Conservation (phyloP, 2,329 filamentous ascomycete species). For the Colletotrichum echinochloae region DNA sequence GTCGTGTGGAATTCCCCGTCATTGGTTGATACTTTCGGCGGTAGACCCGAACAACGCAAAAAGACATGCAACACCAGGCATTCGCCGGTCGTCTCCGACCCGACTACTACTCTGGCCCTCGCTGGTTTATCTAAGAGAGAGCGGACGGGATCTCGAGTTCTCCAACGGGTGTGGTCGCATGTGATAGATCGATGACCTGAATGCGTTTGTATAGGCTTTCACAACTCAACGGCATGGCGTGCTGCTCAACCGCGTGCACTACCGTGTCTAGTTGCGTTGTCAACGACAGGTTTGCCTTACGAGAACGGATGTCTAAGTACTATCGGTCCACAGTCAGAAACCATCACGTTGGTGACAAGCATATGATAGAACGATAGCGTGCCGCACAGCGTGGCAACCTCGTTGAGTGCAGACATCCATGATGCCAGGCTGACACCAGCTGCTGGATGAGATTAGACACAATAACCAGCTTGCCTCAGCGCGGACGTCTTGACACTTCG, state of each 20-base stretch:
- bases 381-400: not conserved
- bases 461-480: not conserved
- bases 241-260: not conserved
- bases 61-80: conserved; percentile 38
- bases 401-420: not conserved
- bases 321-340: not conserved
- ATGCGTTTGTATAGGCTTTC: not conserved
- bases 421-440: not conserved
- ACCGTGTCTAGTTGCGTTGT: not conserved
- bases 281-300: not conserved
- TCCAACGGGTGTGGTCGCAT: conserved; percentile 40
- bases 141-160: conserved; percentile 40
- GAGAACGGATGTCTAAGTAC: not conserved
- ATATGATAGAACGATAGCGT: not conserved
- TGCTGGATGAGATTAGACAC: not conserved
- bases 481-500: not conserved
- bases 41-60: not conserved
- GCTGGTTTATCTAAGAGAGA: conserved; percentile 39
- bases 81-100: conserved; percentile 39
- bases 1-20: not conserved
- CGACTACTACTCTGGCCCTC: conserved; percentile 40
- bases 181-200: not conserved
- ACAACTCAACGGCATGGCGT: not conserved
- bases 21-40: not conserved
- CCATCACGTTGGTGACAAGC: not conserved